A percentile compares a stretch with the other conserved stretches of the same genome.
Evolutionary conservation across 2,329 filamentous ascomycete species (phyloP).

Genomic region (Ascochyta rabiei): DNA sequence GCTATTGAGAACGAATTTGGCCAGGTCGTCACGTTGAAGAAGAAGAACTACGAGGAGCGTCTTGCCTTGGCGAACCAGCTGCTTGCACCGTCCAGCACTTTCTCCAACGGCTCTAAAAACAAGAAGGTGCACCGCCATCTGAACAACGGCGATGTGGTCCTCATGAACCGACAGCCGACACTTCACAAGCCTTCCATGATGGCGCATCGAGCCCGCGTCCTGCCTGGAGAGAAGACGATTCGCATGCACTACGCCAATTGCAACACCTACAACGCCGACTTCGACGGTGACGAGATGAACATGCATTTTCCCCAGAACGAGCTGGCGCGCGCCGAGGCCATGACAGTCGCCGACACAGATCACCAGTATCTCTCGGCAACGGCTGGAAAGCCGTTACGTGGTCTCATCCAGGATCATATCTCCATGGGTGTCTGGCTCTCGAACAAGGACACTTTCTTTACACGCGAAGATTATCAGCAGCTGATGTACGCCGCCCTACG

Average conservation of each 20-base stretch:
- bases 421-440: constrained; percentile 92
- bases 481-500: constrained; percentile 89
- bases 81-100: constrained; percentile 79
- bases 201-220: constrained; percentile 90
- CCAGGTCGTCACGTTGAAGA: constrained; percentile 83
- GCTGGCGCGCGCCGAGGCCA: constrained; percentile 87
- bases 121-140: constrained; percentile 98
- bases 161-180: constrained; percentile 99
- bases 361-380: constrained; percentile 96
- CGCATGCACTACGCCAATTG: constrained; percentile 99
- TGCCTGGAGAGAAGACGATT: constrained; percentile 94
- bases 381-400: constrained; percentile 88
- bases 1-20: constrained; percentile 97
- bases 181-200: constrained; percentile 99
- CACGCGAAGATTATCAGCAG: constrained; percentile 86
- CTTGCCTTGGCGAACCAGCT: constrained; percentile 91
- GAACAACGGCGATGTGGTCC: constrained; percentile 92
- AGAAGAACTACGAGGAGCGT: constrained; percentile 87
- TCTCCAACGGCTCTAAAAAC: constrained; percentile 76
- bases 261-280: constrained; percentile 99
- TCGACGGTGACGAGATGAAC: constrained; percentile 99
- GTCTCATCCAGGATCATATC: constrained; percentile 97
- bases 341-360: constrained; percentile 93
- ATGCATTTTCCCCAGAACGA: constrained; percentile 99
- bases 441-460: constrained; percentile 89